These are phyloP conservation scores for Zasmidium citrigriseum DNA, from an alignment of 2,329 filamentous ascomycete genomes.

Conservation along the genomic window DNA sequence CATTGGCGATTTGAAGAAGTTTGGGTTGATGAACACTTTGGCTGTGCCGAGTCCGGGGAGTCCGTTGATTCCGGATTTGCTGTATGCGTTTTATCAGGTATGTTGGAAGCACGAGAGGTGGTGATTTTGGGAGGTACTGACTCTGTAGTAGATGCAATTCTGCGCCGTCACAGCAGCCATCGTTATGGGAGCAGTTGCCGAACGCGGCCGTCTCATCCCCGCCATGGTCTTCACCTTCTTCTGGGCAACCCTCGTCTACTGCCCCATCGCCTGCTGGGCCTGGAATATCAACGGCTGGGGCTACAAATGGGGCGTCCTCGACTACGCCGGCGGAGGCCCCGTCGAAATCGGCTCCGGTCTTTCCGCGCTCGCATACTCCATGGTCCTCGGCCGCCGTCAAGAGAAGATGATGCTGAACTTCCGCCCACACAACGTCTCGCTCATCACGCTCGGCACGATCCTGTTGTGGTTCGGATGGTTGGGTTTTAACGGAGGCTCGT, in stretches of 20 bases:
- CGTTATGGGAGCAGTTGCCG: conserved; percentile 86
- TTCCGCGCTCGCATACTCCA: conserved; percentile 91
- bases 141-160: conserved; percentile 99
- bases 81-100: conserved; percentile 94
- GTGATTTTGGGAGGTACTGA: neutral
- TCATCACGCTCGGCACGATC: conserved; percentile 92
- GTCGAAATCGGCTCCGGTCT: conserved; percentile 96
- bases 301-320: conserved; percentile 85
- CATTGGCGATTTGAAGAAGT: conserved; percentile 87
- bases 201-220: conserved; percentile 88
- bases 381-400: conserved; percentile 92
- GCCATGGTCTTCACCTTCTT: conserved; percentile 94
- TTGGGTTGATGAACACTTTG: conserved; percentile 83
- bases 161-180: conserved; percentile 90
- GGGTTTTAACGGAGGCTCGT: conserved; percentile 96
- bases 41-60: conserved; percentile 84
- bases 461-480: conserved; percentile 99
- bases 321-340: conserved; percentile 94
- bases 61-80: conserved; percentile 80
- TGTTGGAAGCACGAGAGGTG: conserved; percentile 19
- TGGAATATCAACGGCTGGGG: conserved; percentile 97
- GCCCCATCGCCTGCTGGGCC: conserved; percentile 92
- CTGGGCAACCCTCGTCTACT: conserved; percentile 98
- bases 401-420: conserved; percentile 99
- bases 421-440: conserved; percentile 95